phyloP scores from a whole-genome alignment of 202 grass and related monocot genomes.

The Saccharum hybrid region DNA sequence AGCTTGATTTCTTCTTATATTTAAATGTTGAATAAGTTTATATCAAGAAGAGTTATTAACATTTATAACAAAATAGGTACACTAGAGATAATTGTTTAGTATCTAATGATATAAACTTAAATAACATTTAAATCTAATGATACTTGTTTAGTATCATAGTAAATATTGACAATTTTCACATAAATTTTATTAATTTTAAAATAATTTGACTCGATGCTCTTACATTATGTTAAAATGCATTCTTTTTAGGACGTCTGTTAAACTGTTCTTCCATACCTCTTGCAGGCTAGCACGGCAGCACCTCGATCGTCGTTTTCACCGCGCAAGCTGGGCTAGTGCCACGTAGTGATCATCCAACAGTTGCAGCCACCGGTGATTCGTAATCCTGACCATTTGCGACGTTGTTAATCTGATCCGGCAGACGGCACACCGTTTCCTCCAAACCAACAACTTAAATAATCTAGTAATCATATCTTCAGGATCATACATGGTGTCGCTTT shows the following conservation, averaged over 20 bases:
- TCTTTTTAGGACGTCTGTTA: neutral
- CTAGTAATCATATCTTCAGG: neutral
- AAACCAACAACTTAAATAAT: neutral
- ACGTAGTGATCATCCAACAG: neutral
- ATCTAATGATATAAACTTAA: no score
- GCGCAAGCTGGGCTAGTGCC: neutral
- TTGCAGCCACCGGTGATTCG: neutral
- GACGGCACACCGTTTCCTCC: neutral
- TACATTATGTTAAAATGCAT: no score
- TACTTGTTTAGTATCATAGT: no score
- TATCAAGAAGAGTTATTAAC: no score
- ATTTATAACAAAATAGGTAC: no score
- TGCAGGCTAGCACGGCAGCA: neutral
- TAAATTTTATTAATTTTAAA: neutral
- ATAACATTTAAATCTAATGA: no score
- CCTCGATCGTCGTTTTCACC: constrained; percentile 29
- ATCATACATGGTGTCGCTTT: constrained; percentile 36
- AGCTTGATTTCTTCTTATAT: neutral
- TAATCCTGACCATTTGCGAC: neutral
- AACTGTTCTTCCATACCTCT: neutral
- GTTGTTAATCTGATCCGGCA: neutral
- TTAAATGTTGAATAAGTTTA: neutral
- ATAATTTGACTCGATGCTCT: neutral
- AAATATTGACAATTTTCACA: no score
- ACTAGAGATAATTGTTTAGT: no score